Evolutionary conservation across 2,329 filamentous ascomycete genomes (phyloP), one percentile per base, ranked within the genome.

Genomic region (Sporothrix pseudoabietina): DNA sequence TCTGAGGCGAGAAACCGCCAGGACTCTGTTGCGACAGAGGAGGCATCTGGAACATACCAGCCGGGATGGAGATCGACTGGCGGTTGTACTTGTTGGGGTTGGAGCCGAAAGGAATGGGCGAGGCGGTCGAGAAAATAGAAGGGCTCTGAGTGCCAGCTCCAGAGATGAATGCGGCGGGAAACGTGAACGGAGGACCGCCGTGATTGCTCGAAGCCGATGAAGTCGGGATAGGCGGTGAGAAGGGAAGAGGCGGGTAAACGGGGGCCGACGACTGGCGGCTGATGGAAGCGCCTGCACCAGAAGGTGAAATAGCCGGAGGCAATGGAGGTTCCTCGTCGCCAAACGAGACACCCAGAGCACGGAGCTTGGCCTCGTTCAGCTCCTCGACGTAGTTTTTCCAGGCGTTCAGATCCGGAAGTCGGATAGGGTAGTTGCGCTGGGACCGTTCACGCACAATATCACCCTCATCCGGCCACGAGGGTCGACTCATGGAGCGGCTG

Each of bases 351-450:
- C 96, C 96, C 72, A 99, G 86, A 69, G 95, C 94, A 75, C 94
- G 90, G 71, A 99, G 86, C 83, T 98, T 99, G 75, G 95, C 94
- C 83, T 99, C 96, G 77, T 93, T 90, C 49, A 98, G 84, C 77
- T 92, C 91, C 72, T 92, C 88, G 74, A 94, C 92, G 81, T 98
- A 97, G 35, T 89, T 85, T 78, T 93, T 91, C 88, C 88, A 90
- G 0, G 87, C 85, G 79, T 90, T 89, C 75, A 91, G 82, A 78
- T 93, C 91, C 1, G 93, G 92, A 74, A 96, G 85, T 32, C 86
- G 86, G 49, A 96, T 90, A 71, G 84, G 85, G 78, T 85, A 91
- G n/a, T 80, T 81, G 5, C 83, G 82, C 63, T 85, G 80, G 19
- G 84, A 81, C 65, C 88, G 85, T 77, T 92, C 90, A 69, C 82